Base-by-base conservation (phyloP, 2,329 filamentous ascomycete species). In the Ceratocystis huliohia region DNA sequence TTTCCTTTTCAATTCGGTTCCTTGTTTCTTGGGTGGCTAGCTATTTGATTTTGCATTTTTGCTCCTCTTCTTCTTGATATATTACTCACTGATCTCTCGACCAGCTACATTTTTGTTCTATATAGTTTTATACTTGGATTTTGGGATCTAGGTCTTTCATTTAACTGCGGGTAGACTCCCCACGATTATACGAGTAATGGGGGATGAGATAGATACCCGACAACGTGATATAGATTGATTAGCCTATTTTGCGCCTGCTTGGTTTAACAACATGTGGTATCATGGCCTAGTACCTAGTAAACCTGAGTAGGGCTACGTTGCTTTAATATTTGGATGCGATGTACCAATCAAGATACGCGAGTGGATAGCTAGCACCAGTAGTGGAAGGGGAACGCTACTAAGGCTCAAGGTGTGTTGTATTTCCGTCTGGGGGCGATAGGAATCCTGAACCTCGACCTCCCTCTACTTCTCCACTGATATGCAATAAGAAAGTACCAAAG, bases 391-490 rank as follows among this genome's bases (percentile, higher is more conserved):
- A 45, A 28, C 8, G 4, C 10, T 7, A 13, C 5, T 33, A 33
- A 57, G 33, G 53, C 41, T 50, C 61, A 63, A 63, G 41, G 48
- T 25, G 25, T 48, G 44, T 45, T 63, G 15, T 63, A 37, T 48
- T 33, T 50, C 61, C 44, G n/a, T 30, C 46, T 22, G 15, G 61
- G n/a, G 10, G 56, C 28, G 13, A 20, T 20, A 20, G 48, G 1
- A n/a, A 28, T 17, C 13, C 10, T 41, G 3, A 15, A 7, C 8
- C 15, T 28, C 20, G 56, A 50, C 46, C 25, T 65, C 15, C 59
- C 17, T 56, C 46, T n/a, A 41, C 56, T 59, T 61, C 3, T 20
- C 50, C 20, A 28, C 30, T 44, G 13, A 5, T 41, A 28, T 15
- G 13, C 10, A 28, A 48, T 25, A 53, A 15, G 3, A 28, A 25